Evolutionary conservation across 352 stramenopile genomes (phyloP), one percentile per base, ranked within the genome.

Genomic region (Phytophthora pistaciae): DNA sequence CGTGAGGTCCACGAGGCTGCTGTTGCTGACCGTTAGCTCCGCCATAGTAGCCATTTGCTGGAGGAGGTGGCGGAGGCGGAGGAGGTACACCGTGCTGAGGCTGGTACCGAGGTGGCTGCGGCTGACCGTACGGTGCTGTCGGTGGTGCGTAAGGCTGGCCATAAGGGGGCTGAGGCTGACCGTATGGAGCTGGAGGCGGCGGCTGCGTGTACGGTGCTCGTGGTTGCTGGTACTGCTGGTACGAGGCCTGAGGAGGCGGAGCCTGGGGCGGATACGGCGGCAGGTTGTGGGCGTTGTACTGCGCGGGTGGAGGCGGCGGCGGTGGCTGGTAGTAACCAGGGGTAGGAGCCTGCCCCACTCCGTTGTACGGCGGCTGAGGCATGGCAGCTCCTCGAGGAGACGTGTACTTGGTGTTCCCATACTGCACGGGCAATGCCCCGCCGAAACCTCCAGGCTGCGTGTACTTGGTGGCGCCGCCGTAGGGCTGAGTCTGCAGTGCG

Each of bases 381-480:
- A 63, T 53, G 29, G 36, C 36, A 49, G 75, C 77, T 16, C 62
- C 66, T 16, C 50, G 66, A 16, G 77, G 72, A 18, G 78, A 62
- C 31, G 75, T 79, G 56, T 90, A 90, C 8, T 79, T 82, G 8
- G 72, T 81, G 25, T 49, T 68, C 52, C 69, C 78, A 33, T 87
- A 85, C 31, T 56, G 54, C 38, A 74, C 57, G 11, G 68, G 76
- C 16, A 61, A 56, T 44, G 56, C 53, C 14, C 59, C 56, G 11
- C 66, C 40, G 70, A 64, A 60, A 21, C 68, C 42, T 36, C 69
- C 64, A 53, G 81, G 78, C 29, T 87, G 79, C 44, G 81, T 89
- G 62, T 87, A 89, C 29, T 85, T 82, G 23, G 81, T 89, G 36
- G 78, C 65, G 4, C 81, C 81, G 18, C 81, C 81, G 58, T 77